A percentile compares a stretch with the other conserved stretches of the same genome.
Conservation (phyloP, 345 rosid genomes). For the Anastatica hierochuntica region DNA sequence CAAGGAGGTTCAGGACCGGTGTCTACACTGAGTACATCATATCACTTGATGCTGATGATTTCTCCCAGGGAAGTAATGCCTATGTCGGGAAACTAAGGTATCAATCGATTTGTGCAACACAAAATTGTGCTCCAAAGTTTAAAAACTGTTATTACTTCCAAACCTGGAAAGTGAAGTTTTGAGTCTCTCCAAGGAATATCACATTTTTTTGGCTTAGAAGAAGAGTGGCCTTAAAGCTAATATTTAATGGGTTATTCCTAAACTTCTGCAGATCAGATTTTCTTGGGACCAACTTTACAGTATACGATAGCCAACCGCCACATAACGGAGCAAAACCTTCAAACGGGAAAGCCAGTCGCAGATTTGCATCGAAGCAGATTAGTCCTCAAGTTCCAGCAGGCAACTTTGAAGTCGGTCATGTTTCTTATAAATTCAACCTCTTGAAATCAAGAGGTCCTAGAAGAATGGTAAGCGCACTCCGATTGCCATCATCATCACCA, state of each 20-base stretch:
- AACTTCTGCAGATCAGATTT: conserved; percentile 69
- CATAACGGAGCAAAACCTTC: conserved; percentile 81
- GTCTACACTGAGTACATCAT: conserved; percentile 77
- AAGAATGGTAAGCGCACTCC: conserved; percentile 78
- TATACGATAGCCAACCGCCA: conserved; percentile 83
- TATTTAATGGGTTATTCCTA: no score
- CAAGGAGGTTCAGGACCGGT: conserved; percentile 68
- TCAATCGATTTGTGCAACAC: no score
- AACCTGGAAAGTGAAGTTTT: no score
- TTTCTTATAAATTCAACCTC: conserved; percentile 85
- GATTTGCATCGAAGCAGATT: conserved; percentile 89
- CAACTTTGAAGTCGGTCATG: conserved; percentile 75
- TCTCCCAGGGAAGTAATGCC: conserved; percentile 92
- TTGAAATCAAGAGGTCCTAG: conserved; percentile 96
- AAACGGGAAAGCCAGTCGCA: conserved; percentile 57
- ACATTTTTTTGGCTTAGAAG: no score
- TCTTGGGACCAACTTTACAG: conserved; percentile 87
- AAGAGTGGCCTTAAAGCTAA: no score
- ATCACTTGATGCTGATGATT: conserved; percentile 74
- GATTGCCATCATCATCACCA: conserved; percentile 31
- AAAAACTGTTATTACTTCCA: no score
- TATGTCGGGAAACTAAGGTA: conserved; percentile 90
- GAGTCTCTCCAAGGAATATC: no score
- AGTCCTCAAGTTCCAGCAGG: conserved; percentile 92
- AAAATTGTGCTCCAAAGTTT: no score